A percentile compares a stretch with the other conserved stretches of the same genome.
Conservation (phyloP, 2,329 filamentous ascomycete genomes). For the Paracoccidioides brasiliensis region DNA sequence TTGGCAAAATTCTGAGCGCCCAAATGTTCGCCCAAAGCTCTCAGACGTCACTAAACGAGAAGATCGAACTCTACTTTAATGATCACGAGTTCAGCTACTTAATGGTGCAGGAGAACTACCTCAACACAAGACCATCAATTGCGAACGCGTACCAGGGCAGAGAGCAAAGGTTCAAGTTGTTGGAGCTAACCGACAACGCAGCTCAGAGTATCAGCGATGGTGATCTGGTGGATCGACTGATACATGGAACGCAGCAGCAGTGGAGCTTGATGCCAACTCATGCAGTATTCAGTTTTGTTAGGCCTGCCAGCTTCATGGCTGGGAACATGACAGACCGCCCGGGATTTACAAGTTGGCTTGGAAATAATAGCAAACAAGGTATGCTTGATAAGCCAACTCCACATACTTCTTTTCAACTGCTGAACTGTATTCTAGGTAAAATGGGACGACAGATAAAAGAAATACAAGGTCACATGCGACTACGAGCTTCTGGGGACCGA, state of each 20-base stretch:
- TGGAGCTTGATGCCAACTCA: constrained; percentile 98
- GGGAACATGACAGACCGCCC: constrained; percentile 61
- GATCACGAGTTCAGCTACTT: constrained; percentile 95
- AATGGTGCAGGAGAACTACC: constrained; percentile 97
- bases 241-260: constrained; percentile 93
- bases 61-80: constrained; percentile 98
- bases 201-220: constrained; percentile 96
- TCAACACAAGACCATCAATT: constrained; percentile 63
- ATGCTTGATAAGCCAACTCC: constrained; percentile 28
- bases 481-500: constrained; percentile 77
- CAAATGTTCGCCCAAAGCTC: constrained; percentile 75
- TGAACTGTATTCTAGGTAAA: constrained; percentile 33
- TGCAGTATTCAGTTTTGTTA: constrained; percentile 86
- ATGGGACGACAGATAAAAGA: constrained; percentile 75
- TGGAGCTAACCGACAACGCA: constrained; percentile 76
- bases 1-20: constrained; percentile 76
- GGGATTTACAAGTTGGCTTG: constrained; percentile 81
- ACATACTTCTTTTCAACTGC: constrained; percentile 6
- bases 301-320: constrained; percentile 74
- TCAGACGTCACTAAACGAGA: constrained; percentile 84
- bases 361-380: constrained; percentile 80
- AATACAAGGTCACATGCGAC: constrained; percentile 92
- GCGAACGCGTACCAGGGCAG: constrained; percentile 50
- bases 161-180: constrained; percentile 63
- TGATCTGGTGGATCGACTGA: constrained; percentile 93